Base-by-base conservation (phyloP, 768 basidiomycete genomes). In the Dentipellis sp. region DNA sequence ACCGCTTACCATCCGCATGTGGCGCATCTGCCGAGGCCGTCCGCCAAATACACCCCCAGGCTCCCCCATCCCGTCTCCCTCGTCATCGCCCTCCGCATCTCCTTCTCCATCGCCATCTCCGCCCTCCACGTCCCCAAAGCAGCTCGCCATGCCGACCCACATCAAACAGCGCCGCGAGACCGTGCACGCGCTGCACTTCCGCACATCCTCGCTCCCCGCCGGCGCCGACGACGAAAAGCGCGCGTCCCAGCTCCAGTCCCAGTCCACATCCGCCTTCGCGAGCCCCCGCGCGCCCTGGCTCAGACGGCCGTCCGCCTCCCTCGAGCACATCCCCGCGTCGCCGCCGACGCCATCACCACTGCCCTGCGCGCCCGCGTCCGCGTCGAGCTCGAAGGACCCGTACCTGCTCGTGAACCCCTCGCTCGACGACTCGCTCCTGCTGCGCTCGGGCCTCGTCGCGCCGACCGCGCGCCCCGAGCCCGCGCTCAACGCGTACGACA, bases 1-100 rank as follows among this genome's bases (percentile, higher is more conserved):
- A 34, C 65, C 63, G 7, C 45, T 65, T 36, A 61, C 62, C 23
- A 53, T 57, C 29, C 55, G 58, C 16, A 53, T 62, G 14, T 55
- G 52, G 54, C 61, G 57, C 46, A 48, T 54, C 34, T 2, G 59
- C 19, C 56, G 52, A 23, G 10, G 58, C 23, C 61, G 49, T 19
- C 16, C 29, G 10, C 39, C 35, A 2, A n/a, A 37, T 16, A 14
- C 37, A 34, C 58, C 38, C 34, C n/a, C 37, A n/a, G 22, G 9
- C 51, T 46, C 40, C 47, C 35, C 29, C 14, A 10, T 12, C 21
- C 21, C 29, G n/a, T 29, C 29, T 29, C 17, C 17, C 38, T 39
- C 55, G 21, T 16, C 23, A 22, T 42, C 40, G 3, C 19, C 40
- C 3, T 42, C 40, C 19, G 40, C 14, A 14, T 29, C 29, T 29